Evolutionary conservation across 441 rosid genomes (phyloP).

Genomic region (Theobroma grandiflorum): DNA sequence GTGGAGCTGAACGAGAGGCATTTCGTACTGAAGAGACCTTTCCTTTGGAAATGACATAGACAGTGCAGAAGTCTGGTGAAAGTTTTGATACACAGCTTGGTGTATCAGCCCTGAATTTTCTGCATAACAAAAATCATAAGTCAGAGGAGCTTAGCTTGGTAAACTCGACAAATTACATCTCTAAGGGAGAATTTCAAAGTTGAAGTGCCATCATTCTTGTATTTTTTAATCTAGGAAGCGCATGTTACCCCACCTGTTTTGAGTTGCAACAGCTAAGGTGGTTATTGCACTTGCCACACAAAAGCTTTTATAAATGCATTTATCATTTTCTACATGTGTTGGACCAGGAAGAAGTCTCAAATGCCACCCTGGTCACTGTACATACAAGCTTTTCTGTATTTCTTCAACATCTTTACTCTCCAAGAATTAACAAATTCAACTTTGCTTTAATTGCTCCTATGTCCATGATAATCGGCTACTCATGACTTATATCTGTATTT

Average conservation of each 20-base stretch:
- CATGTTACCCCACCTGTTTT: too few species aligned
- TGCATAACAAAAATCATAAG: constrained; percentile 27
- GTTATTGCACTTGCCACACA: neutral
- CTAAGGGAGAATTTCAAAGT: neutral
- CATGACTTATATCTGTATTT: too few species aligned
- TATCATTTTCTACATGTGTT: neutral
- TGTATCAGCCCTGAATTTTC: constrained; percentile 76
- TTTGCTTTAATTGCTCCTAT: neutral
- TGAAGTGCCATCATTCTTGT: neutral
- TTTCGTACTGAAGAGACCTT: constrained; percentile 67
- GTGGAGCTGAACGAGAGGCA: constrained; percentile 74
- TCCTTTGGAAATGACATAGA: constrained; percentile 78
- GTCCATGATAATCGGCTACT: neutral
- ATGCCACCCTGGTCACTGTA: too few species aligned
- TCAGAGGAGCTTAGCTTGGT: neutral
- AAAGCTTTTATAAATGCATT: neutral
- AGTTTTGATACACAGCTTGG: constrained; percentile 68
- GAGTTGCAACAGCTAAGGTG: neutral
- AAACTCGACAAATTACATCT: neutral
- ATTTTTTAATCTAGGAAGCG: neutral
- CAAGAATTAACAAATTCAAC: neutral
- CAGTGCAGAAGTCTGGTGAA: constrained; percentile 91
- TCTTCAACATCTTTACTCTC: neutral
- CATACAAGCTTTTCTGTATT: neutral
- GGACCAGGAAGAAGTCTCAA: neutral